Conservation (phyloP, 2,329 filamentous ascomycete genomes). For the Talaromyces sp. region DNA sequence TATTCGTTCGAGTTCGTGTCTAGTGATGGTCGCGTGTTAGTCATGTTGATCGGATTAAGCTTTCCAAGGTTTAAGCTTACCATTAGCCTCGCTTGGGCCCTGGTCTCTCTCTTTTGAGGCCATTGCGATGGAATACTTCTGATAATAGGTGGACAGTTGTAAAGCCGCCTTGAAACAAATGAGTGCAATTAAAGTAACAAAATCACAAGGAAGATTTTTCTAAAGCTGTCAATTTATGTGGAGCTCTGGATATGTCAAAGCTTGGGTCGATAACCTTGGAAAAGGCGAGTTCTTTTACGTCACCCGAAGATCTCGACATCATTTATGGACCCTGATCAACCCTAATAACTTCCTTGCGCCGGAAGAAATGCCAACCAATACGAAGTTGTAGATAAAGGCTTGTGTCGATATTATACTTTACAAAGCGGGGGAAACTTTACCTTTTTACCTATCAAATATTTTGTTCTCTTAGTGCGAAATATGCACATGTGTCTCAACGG, state of each 20-base stretch:
- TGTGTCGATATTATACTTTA: too few species aligned
- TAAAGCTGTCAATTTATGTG: constrained; percentile 2
- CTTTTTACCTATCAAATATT: too few species aligned
- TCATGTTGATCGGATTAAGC: background rate
- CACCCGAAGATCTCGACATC: constrained; percentile 5
- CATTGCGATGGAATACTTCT: background rate
- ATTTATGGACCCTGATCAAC: background rate
- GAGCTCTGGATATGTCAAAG: background rate
- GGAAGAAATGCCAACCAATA: background rate
- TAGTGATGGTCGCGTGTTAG: background rate
- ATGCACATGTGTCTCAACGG: too few species aligned
- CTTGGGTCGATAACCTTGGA: constrained; percentile 3
- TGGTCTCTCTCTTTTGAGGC: background rate
- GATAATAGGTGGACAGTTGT: background rate
- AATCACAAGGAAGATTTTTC: background rate
- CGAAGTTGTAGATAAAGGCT: background rate
- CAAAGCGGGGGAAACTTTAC: too few species aligned
- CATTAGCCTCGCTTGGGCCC: background rate
- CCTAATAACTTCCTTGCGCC: background rate
- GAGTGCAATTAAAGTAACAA: background rate
- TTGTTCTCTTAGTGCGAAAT: too few species aligned
- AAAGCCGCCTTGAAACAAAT: background rate
- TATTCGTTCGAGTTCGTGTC: background rate
- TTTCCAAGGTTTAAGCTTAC: background rate
- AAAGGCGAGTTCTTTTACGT: constrained; percentile 3